Percentiles rank a stretch among this genome's conserved stretches.
These are phyloP conservation scores for Fibroporia radiculosa DNA, from an alignment of 768 basidiomycete species.

Conservation along the genomic window DNA sequence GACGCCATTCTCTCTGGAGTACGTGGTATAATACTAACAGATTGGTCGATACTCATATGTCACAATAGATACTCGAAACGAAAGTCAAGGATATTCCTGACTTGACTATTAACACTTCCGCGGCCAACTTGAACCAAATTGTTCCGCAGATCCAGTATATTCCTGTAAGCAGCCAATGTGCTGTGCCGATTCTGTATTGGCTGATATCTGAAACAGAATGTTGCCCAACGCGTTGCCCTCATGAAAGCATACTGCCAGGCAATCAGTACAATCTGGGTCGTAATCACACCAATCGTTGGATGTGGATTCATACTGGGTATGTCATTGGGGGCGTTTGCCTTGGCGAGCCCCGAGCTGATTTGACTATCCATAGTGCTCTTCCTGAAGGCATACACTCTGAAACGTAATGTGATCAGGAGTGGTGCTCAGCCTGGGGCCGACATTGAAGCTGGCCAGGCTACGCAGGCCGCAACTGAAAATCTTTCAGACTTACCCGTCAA, in stretches of 20 bases:
- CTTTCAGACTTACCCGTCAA: conserved; percentile 3
- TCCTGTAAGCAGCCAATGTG: conserved; percentile 26
- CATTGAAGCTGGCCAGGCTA: conserved; percentile 16
- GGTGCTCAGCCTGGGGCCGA: conserved; percentile 23
- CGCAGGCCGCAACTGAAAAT: conserved; percentile 5
- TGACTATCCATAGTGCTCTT: conserved; percentile 36
- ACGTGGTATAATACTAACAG: conserved; percentile 4
- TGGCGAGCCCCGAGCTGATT: not conserved
- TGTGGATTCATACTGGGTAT: conserved; percentile 38
- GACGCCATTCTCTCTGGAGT: conserved; percentile 64
- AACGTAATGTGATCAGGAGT: conserved; percentile 38
- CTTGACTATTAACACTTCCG: conserved; percentile 32
- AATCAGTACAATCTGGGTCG: conserved; percentile 58
- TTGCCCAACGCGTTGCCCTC: conserved; percentile 36
- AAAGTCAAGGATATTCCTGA: conserved; percentile 31
- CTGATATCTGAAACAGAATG: conserved; percentile 31
- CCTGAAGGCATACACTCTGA: conserved; percentile 51
- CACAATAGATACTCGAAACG: conserved; percentile 18
- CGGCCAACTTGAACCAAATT: conserved; percentile 37
- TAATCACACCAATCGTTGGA: conserved; percentile 50
- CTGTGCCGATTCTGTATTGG: not conserved
- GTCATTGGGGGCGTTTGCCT: conserved; percentile 3
- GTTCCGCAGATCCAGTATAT: conserved; percentile 39
- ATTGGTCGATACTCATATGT: not conserved
- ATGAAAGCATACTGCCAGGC: conserved; percentile 58